Base-by-base conservation (phyloP, 768 basidiomycete species). In the Suillus alpinus region DNA sequence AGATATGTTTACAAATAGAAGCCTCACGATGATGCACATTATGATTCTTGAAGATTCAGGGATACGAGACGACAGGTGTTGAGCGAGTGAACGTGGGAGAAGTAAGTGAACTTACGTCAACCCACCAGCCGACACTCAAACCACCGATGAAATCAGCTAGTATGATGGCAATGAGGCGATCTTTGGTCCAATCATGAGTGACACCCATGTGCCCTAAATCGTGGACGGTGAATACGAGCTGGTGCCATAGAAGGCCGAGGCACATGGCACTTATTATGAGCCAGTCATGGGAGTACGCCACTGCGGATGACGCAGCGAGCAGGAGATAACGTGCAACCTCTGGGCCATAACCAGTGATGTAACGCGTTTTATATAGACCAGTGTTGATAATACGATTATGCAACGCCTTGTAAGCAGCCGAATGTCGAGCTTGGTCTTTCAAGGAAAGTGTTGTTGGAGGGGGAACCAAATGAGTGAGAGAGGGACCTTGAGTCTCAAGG, bases 51-150 rank as follows among this genome's bases (percentile, higher is more conserved):
- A 55, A 37, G 53, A 52, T 52, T 44, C 14, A 23, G 20, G 43
- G 20, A 23, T 44, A 31, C 16, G 12, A 26, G 52, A 29, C 13
- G n/a, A 26, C 43, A 36, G 23, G 37, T 18, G 18, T 34, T 41
- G 40, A 60, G 60, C 57, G 58, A 65, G 49, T 65, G 37, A 57
- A 31, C n/a, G 34, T 44, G 37, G 36, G 29, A 41, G 56, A 61
- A 41, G 56, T 2, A 56, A 60, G n/a, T 60, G 13, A n/a, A 86
- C 94, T 77, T 67, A 95, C 95, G 72, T 95, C 84, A 43, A 94
- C 92, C 96, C 96, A 99, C 97, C 97, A 99, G 43, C 95, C 93
- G 26, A 97, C 82, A 71, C 95, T 97, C 57, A 99, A 78, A 5
- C 97, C 97, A 29, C 97, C 97, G 51, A 95, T 78, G 68, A 88